Conservation (phyloP, 352 stramenopile genomes). For the Phytophthora pisi region DNA sequence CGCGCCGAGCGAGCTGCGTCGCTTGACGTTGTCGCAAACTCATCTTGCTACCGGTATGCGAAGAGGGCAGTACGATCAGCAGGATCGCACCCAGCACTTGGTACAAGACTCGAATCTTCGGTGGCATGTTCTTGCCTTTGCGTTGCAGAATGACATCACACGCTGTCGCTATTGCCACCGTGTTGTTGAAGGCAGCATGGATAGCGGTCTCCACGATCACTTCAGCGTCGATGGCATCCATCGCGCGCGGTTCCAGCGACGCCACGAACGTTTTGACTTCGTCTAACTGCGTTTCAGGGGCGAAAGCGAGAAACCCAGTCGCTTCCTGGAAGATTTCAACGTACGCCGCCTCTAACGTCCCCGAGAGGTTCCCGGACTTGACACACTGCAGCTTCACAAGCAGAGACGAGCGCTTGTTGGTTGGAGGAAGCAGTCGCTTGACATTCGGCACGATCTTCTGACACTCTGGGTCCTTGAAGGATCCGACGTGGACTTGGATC, state of each 20-base stretch:
- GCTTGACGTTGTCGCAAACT: constrained; percentile 41
- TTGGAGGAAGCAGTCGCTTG: constrained; percentile 49
- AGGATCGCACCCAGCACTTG: constrained; percentile 65
- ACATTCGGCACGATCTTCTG: constrained; percentile 73
- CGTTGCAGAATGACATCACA: constrained; percentile 58
- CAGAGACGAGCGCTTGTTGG: constrained; percentile 48
- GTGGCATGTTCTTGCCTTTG: constrained; percentile 59
- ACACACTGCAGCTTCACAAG: constrained; percentile 73
- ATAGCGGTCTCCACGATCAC: constrained; percentile 64
- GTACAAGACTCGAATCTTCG: constrained; percentile 54
- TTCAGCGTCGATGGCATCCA: constrained; percentile 57
- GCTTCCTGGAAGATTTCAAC: constrained; percentile 69
- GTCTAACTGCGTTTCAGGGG: constrained; percentile 29
- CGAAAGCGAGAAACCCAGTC: constrained; percentile 50
- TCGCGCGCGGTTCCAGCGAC: constrained; percentile 31
- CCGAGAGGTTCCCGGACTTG: constrained; percentile 53
- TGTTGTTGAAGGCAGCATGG: constrained; percentile 47
- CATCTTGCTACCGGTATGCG: constrained; percentile 22
- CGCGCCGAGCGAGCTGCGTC: constrained; percentile 47
- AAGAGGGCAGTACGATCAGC: constrained; percentile 27
- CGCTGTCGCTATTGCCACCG: constrained; percentile 37
- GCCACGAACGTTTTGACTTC: constrained; percentile 47
- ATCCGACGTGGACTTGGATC: constrained; percentile 73
- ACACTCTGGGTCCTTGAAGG: constrained; percentile 77
- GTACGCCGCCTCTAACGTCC: constrained; percentile 49